A percentile compares a stretch with the other conserved stretches of the same genome.
Evolutionary conservation across 2,329 filamentous ascomycete species (phyloP).

Genomic region (Talaromyces islandicus): DNA sequence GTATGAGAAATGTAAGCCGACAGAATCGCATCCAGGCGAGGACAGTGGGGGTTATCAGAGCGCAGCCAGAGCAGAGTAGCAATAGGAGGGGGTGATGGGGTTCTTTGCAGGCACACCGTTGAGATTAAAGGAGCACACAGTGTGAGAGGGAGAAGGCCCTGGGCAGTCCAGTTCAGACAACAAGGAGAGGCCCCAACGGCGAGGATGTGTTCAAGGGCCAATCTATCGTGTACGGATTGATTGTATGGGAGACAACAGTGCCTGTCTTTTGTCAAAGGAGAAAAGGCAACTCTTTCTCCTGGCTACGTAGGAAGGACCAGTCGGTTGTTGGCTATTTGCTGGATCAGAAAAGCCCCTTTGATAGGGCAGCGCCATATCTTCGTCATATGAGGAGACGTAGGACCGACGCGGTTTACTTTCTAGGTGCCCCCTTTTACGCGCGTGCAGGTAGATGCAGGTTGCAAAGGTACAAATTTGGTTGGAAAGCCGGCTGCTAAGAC

Average conservation of each 20-base stretch:
- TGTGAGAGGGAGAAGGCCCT: background rate
- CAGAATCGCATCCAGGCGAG: background rate
- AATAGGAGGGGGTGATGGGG: constrained; percentile 1
- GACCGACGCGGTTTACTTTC: background rate
- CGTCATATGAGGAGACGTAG: background rate
- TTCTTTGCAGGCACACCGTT: background rate
- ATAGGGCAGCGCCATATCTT: background rate
- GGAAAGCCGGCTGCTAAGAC: background rate
- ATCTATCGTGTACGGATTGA: background rate
- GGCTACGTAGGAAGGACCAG: background rate
- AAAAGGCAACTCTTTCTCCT: background rate
- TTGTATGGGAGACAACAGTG: background rate
- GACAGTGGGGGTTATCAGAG: constrained; percentile 6
- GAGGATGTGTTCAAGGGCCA: background rate
- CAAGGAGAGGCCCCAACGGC: background rate
- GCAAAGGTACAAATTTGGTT: background rate
- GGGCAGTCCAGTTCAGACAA: background rate
- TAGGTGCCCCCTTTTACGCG: background rate
- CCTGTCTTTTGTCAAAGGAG: background rate
- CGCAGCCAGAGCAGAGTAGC: background rate
- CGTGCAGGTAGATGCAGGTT: background rate
- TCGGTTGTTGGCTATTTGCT: background rate
- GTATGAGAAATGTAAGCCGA: background rate
- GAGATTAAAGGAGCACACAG: background rate
- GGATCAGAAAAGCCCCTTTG: constrained; percentile 3